A percentile compares a stretch with the other conserved stretches of the same genome.
Conservation (phyloP, 805 yeast genomes). For the Schwanniomyces pseudopolymorphus region DNA sequence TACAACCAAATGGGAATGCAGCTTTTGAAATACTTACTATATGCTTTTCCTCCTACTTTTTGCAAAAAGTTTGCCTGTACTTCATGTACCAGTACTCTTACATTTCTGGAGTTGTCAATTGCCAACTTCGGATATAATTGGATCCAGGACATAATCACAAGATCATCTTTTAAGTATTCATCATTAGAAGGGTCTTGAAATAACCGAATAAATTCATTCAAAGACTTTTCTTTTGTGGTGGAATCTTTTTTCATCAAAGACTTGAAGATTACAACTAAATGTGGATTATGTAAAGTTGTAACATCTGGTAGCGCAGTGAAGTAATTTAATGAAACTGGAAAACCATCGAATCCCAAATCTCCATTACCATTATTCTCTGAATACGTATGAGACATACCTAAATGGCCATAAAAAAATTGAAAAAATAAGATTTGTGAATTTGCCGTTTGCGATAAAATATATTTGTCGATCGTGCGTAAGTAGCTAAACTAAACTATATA, state of each 20-base stretch:
- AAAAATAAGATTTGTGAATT: neutral
- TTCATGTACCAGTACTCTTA: slow-evolving; percentile 62
- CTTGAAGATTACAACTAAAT: slow-evolving; percentile 66
- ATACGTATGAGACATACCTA: neutral
- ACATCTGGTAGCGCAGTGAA: slow-evolving; percentile 75
- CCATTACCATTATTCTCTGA: slow-evolving; percentile 5
- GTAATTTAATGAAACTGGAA: slow-evolving; percentile 67
- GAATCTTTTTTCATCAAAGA: slow-evolving; percentile 75
- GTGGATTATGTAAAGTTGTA: slow-evolving; percentile 35
- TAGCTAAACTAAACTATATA: neutral
- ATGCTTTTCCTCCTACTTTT: slow-evolving; percentile 55
- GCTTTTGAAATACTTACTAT: slow-evolving; percentile 66
- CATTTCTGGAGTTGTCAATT: slow-evolving; percentile 64
- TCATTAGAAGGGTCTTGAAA: slow-evolving; percentile 21
- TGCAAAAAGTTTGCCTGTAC: slow-evolving; percentile 50
- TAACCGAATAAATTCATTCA: slow-evolving; percentile 48
- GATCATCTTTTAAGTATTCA: slow-evolving; percentile 42
- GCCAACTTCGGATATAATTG: slow-evolving; percentile 81
- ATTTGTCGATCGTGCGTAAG: neutral
- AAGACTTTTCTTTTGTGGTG: slow-evolving; percentile 81
- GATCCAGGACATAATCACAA: slow-evolving; percentile 64
- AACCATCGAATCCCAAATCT: slow-evolving; percentile 33
- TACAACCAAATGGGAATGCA: slow-evolving; percentile 72
- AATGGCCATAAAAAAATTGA: neutral
- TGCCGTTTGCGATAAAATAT: neutral